Evolutionary conservation across 306 rosid species (phyloP).

Genomic region (Trifolium repens): DNA sequence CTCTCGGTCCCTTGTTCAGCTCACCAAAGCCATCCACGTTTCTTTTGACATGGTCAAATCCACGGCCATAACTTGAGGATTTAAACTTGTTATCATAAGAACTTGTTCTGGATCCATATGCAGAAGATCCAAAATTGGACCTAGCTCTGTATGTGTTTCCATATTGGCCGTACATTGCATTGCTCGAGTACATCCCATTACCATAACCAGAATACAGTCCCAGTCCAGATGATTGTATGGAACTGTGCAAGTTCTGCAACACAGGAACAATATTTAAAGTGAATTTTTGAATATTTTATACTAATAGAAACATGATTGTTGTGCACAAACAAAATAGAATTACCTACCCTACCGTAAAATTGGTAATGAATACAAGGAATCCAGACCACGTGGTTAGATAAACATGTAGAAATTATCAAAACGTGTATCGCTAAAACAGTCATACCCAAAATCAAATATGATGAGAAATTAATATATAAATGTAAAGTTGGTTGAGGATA

Average conservation of each 20-base stretch:
- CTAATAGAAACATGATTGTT: constrained; percentile 6
- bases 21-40: constrained; percentile 46
- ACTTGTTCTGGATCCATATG: constrained; percentile 46
- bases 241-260: constrained; percentile 46
- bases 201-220: constrained; percentile 43
- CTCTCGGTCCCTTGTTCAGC: constrained; percentile 62
- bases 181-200: constrained; percentile 46
- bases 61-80: constrained; percentile 24
- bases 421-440: neutral
- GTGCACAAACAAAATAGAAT: constrained; percentile 7
- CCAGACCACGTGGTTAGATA: constrained; percentile 1
- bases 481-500: constrained; percentile 9
- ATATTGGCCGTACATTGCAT: constrained; percentile 40
- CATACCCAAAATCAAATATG: neutral
- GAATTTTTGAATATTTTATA: constrained; percentile 15
- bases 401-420: constrained; percentile 24
- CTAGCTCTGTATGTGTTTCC: constrained; percentile 45
- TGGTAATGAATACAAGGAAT: constrained; percentile 6
- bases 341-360: neutral
- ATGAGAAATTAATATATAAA: constrained; percentile 7
- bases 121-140: constrained; percentile 48
- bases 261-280: neutral
- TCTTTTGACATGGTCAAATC: constrained; percentile 38
- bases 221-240: constrained; percentile 40
- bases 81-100: constrained; percentile 24